Percentiles rank a stretch among this genome's conserved stretches.
Conservation (phyloP, 1,284 basidiomycete species). For the Rhodotorula sp. region DNA sequence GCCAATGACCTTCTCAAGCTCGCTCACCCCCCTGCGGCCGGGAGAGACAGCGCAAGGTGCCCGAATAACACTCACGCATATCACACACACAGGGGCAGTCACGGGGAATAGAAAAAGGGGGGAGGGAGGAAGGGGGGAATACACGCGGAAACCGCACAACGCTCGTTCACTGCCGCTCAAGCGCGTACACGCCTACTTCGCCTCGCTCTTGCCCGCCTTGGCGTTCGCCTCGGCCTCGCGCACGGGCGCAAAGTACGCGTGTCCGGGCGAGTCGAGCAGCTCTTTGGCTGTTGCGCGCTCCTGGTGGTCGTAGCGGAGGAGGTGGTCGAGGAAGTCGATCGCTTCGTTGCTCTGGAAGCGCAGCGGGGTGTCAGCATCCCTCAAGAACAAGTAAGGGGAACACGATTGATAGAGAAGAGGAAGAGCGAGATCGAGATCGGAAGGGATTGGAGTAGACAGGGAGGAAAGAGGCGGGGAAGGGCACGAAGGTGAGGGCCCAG, state of each 20-base stretch:
- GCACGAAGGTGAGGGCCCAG: background rate
- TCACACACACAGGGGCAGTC: background rate
- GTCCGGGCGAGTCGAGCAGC: conserved; percentile 64
- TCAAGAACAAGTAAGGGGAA: too few relatives aligned
- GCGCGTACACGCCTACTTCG: background rate
- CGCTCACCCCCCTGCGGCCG: too few relatives aligned
- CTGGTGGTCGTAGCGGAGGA: conserved; percentile 43
- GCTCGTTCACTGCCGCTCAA: background rate
- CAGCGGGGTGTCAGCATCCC: too few relatives aligned
- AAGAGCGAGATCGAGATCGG: conserved; percentile 67
- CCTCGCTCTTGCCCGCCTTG: background rate
- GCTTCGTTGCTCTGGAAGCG: conserved; percentile 94
- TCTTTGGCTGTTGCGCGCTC: conserved; percentile 92
- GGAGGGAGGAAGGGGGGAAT: background rate
- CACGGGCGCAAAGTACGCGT: conserved; percentile 71
- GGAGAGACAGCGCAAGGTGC: background rate
- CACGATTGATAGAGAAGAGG: too few relatives aligned
- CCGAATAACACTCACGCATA: background rate
- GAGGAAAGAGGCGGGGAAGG: background rate
- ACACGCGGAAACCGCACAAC: too few relatives aligned
- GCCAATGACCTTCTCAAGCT: too few relatives aligned
- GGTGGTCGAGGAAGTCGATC: conserved; percentile 92
- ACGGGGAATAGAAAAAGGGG: background rate
- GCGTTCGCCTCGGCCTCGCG: background rate
- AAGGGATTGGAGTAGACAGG: too few relatives aligned